Percentiles rank a stretch among this genome's conserved stretches.
Conservation (phyloP, 495 filamentous ascomycete genomes). For the Cercophora newfieldiana region DNA sequence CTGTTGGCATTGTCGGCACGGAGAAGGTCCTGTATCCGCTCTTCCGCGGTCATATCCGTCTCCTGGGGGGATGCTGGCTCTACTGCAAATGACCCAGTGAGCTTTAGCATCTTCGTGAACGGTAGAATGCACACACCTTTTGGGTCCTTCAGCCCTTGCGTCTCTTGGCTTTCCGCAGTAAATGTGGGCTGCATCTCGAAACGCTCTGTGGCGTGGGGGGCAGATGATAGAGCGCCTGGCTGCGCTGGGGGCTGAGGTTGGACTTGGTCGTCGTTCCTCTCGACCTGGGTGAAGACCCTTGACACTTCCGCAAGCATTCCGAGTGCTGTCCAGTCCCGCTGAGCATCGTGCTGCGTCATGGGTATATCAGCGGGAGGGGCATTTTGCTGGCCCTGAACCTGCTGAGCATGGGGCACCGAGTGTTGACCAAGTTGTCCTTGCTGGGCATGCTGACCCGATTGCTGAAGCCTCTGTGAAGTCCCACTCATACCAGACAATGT, state of each 20-base stretch:
- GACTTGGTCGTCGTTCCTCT: conserved; percentile 48
- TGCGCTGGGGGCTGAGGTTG: conserved; percentile 19
- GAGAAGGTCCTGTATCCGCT: conserved; percentile 39
- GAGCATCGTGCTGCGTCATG: conserved; percentile 30
- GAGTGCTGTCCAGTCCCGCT: conserved; percentile 64
- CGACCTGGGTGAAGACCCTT: conserved; percentile 60
- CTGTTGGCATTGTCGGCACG: conserved; percentile 28
- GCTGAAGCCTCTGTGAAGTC: too few relatives aligned
- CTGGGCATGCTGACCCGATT: conserved; percentile 30
- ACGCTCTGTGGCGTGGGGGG: conserved; percentile 28
- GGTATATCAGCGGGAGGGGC: conserved; percentile 32
- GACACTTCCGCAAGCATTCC: conserved; percentile 83
- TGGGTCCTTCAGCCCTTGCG: conserved; percentile 31
- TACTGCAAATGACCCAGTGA: conserved; percentile 2
- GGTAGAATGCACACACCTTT: too few relatives aligned
- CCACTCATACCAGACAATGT: conserved; percentile 43
- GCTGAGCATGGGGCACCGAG: conserved; percentile 22
- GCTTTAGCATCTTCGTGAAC: too few relatives aligned
- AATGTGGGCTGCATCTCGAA: conserved; percentile 54
- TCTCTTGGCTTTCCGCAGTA: conserved; percentile 43
- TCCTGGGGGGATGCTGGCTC: conserved; percentile 10
- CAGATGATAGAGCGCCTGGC: background rate
- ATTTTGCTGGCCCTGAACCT: conserved; percentile 38
- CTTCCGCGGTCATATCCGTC: conserved; percentile 35
- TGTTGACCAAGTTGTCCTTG: conserved; percentile 23